These are phyloP conservation scores for Phytophthora uliginosa DNA, from an alignment of 352 stramenopile species.

Conservation along the genomic window DNA sequence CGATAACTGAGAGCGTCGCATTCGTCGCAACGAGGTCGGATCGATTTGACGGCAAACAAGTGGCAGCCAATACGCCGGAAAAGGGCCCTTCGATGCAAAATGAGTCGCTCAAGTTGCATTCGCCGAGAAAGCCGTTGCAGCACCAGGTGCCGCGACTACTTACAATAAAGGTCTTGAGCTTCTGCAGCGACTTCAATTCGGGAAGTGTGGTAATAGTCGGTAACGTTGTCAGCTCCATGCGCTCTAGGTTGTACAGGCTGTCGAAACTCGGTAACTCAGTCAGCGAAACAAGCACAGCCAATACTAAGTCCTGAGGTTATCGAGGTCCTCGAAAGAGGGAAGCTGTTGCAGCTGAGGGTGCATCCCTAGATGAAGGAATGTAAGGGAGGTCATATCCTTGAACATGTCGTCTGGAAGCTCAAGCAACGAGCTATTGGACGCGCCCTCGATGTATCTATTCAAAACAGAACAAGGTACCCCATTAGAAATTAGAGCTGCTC, in stretches of 20 bases:
- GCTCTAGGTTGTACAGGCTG: constrained; percentile 23
- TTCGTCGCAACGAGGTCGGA: not conserved
- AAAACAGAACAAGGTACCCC: not conserved
- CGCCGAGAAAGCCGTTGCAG: constrained; percentile 41
- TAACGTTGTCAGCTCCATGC: constrained; percentile 18
- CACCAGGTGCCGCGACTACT: constrained; percentile 16
- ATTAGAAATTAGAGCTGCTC: not conserved
- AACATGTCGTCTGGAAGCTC: constrained; percentile 35
- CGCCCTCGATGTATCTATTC: constrained; percentile 21
- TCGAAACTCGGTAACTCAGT: constrained; percentile 18
- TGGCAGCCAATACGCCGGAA: constrained; percentile 1
- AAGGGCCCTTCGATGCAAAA: constrained; percentile 10
- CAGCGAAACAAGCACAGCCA: constrained; percentile 18
- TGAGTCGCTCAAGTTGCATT: constrained; percentile 17
- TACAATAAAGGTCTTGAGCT: constrained; percentile 16
- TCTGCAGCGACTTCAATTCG: constrained; percentile 21
- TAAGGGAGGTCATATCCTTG: constrained; percentile 36
- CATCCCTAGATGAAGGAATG: constrained; percentile 35
- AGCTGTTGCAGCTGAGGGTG: constrained; percentile 15
- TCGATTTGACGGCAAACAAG: constrained; percentile 4
- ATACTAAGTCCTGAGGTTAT: constrained; percentile 31
- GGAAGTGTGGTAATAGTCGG: constrained; percentile 8
- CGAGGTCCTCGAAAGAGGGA: constrained; percentile 28
- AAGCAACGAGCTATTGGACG: not conserved
- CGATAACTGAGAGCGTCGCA: not conserved